phyloP scores from a whole-genome alignment of 331 rosid species.

The Malus hybrid region DNA sequence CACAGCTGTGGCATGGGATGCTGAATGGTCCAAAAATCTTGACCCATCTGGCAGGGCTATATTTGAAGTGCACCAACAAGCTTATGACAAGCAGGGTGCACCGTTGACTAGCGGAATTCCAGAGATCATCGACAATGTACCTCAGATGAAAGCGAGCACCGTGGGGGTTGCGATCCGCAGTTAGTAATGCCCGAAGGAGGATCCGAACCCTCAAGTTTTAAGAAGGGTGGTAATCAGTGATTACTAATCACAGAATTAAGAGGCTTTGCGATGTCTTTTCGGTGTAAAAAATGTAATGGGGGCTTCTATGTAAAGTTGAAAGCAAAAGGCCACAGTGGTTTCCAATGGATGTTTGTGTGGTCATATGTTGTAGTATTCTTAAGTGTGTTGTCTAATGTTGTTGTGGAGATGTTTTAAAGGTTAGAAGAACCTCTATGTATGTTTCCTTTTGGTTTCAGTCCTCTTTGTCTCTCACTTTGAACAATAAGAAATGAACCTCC shows the following conservation, averaged over 20 bases:
- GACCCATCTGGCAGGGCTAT: conserved; percentile 98
- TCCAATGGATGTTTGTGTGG: conserved; percentile 1
- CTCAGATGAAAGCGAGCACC: conserved; percentile 40
- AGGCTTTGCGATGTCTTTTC: conserved; percentile 21
- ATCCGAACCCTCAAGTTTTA: neutral
- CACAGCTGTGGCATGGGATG: conserved; percentile 89
- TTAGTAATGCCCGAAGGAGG: conserved; percentile 1
- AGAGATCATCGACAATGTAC: conserved; percentile 45
- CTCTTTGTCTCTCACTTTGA: neutral
- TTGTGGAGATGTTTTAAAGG: conserved; percentile 12
- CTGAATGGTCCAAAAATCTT: conserved; percentile 70
- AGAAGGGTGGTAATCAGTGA: neutral
- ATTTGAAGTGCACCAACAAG: conserved; percentile 71
- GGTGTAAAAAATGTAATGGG: neutral
- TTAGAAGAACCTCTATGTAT: neutral
- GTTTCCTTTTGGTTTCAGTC: neutral
- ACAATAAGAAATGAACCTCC: neutral
- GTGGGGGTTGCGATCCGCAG: conserved; percentile 52
- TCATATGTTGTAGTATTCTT: neutral
- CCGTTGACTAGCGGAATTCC: conserved; percentile 24
- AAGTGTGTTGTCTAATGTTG: conserved; percentile 10
- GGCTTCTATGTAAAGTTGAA: neutral
- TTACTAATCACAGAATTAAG: conserved; percentile 4
- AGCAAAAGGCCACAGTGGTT: neutral
- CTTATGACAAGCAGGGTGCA: conserved; percentile 37